These are phyloP conservation scores for Biscogniauxia marginata DNA, from an alignment of 2,329 filamentous ascomycete species.

Conservation along the genomic window DNA sequence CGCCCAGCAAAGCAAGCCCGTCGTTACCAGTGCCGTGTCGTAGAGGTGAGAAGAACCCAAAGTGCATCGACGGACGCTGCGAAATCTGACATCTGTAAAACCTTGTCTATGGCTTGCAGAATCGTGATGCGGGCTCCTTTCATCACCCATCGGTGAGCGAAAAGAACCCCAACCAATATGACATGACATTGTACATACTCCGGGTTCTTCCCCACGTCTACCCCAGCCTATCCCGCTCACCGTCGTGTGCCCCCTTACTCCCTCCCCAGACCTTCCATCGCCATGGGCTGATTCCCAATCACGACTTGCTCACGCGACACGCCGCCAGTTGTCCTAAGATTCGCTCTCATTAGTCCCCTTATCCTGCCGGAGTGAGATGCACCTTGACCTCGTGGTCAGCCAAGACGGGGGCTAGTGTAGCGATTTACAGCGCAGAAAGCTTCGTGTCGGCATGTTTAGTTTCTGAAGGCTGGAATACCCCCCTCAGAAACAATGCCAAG, in stretches of 20 bases:
- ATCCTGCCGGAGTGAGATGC: conserved; percentile 8
- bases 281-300: neutral
- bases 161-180: neutral
- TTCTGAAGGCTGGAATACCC: conserved; percentile 9
- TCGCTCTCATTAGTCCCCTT: neutral
- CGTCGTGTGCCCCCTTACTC: conserved; percentile 23
- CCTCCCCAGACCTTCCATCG: conserved; percentile 12
- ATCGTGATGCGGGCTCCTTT: neutral
- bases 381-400: conserved; percentile 10
- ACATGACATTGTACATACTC: neutral
- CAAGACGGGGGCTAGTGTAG: conserved; percentile 23
- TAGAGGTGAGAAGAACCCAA: neutral
- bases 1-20: neutral
- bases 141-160: neutral
- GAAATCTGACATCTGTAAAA: neutral
- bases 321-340: neutral
- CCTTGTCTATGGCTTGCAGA: neutral
- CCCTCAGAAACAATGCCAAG: conserved; percentile 2
- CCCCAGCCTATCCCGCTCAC: conserved; percentile 14
- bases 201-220: conserved; percentile 20
- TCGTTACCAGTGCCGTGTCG: neutral
- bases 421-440: conserved; percentile 12
- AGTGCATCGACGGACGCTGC: neutral
- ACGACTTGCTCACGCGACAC: neutral
- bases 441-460: conserved; percentile 17